A percentile compares a stretch with the other conserved stretches of the same genome.
Evolutionary conservation across 1,284 basidiomycete genomes (phyloP).

Genomic region (Pyrrhoderma noxium): DNA sequence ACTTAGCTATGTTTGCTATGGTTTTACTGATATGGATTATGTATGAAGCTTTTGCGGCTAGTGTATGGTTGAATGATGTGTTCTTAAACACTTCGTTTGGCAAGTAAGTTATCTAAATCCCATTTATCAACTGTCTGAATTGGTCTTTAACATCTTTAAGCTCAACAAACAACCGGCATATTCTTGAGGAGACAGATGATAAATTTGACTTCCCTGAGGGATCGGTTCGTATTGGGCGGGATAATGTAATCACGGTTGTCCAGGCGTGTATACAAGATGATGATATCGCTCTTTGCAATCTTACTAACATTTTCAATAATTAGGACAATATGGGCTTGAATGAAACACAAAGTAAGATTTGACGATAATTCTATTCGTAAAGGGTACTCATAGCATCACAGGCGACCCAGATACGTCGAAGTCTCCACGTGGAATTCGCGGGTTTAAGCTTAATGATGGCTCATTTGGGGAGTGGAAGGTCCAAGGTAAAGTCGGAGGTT

Average conservation of each 20-base stretch:
- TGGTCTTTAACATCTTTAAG: slow-evolving; percentile 27
- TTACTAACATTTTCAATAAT: not conserved
- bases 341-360: slow-evolving; percentile 42
- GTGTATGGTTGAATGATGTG: slow-evolving; percentile 70
- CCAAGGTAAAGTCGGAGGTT: slow-evolving; percentile 76
- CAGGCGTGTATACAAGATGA: slow-evolving; percentile 40
- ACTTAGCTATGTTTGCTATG: not conserved
- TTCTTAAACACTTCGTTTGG: slow-evolving; percentile 68
- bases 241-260: slow-evolving; percentile 71
- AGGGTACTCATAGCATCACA: not conserved
- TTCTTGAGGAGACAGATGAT: slow-evolving; percentile 56
- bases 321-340: slow-evolving; percentile 78
- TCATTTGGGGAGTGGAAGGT: slow-evolving; percentile 68
- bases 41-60: slow-evolving; percentile 61
- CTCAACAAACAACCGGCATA: slow-evolving; percentile 53
- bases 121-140: not conserved
- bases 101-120: slow-evolving; percentile 39
- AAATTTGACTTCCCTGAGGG: slow-evolving; percentile 53
- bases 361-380: too few species aligned
- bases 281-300: not conserved
- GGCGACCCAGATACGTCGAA: slow-evolving; percentile 36
- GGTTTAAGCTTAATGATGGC: slow-evolving; percentile 56
- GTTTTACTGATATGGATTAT: not conserved
- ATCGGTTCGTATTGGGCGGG: slow-evolving; percentile 39
- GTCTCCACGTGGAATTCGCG: slow-evolving; percentile 72